These are phyloP conservation scores for Alternaria sp. DNA, from an alignment of 2,329 filamentous ascomycete species.

Conservation along the genomic window DNA sequence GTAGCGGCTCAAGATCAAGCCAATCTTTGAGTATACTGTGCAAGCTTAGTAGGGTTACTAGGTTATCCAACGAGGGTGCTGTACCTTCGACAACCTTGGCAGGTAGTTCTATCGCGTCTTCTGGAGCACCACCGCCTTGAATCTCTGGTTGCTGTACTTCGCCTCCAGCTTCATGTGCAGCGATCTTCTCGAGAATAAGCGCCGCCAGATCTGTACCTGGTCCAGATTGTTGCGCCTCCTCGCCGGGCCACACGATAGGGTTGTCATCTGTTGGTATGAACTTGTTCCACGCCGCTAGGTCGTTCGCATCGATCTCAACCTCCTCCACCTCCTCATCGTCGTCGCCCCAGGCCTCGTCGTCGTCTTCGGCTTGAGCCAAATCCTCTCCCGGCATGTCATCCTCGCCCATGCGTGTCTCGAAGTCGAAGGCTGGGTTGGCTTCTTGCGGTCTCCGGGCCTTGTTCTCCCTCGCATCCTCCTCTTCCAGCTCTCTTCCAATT, in stretches of 20 bases:
- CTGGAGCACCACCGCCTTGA: constrained; percentile 66
- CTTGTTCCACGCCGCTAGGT: constrained; percentile 88
- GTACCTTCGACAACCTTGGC: constrained; percentile 81
- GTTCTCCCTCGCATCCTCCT: constrained; percentile 74
- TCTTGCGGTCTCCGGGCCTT: constrained; percentile 52
- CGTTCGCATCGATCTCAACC: constrained; percentile 83
- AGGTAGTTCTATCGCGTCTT: constrained; percentile 86
- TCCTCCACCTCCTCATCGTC: constrained; percentile 77
- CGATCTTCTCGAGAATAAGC: constrained; percentile 93
- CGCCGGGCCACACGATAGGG: constrained; percentile 73
- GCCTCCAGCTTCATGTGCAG: constrained; percentile 80
- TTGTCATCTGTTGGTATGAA: constrained; percentile 82
- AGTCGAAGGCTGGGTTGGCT: constrained; percentile 75
- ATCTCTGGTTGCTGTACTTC: constrained; percentile 54
- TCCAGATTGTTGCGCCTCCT: constrained; percentile 50
- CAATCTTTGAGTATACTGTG: constrained; percentile 86
- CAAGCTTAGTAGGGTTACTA: constrained; percentile 15
- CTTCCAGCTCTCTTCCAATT: constrained; percentile 86
- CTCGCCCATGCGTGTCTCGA: constrained; percentile 76
- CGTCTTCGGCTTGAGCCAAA: constrained; percentile 60
- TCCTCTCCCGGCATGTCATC: constrained; percentile 54
- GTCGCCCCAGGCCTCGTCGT: constrained; percentile 74
- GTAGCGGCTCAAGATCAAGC: constrained; percentile 87
- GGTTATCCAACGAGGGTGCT: not conserved
- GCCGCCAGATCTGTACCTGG: constrained; percentile 82